phyloP scores from a whole-genome alignment of 257 asterid species.

The Scutellaria minor region DNA sequence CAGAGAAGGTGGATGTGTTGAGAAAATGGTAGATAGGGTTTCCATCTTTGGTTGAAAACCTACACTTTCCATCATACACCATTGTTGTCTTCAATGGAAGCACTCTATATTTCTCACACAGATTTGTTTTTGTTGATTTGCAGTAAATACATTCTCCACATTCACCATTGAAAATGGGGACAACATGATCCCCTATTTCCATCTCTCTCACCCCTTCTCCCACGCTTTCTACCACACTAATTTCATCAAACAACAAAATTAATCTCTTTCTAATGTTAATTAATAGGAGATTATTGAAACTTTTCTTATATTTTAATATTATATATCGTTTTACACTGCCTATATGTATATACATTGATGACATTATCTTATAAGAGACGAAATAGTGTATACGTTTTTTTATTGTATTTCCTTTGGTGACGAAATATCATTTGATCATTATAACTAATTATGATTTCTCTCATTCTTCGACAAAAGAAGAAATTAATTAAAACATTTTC shows the following conservation, averaged over 20 bases:
- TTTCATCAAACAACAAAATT: background rate
- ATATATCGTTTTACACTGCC: too few species aligned
- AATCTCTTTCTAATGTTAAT: too few species aligned
- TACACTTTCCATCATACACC: conserved; percentile 60
- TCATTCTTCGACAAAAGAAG: too few species aligned
- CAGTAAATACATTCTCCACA: conserved; percentile 69
- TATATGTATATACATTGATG: too few species aligned
- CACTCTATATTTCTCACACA: conserved; percentile 70
- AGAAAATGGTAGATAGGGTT: conserved; percentile 78
- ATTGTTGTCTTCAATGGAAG: conserved; percentile 70
- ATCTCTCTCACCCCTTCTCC: conserved; percentile 84
- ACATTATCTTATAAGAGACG: too few species aligned
- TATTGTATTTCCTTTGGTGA: too few species aligned
- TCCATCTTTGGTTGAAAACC: conserved; percentile 66
- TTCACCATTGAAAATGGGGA: conserved; percentile 90
- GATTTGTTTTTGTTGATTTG: conserved; percentile 60
- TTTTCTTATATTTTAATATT: too few species aligned
- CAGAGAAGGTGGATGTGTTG: conserved; percentile 84
- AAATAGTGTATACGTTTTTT: too few species aligned
- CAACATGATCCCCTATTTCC: conserved; percentile 68
- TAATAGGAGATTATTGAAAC: too few species aligned
- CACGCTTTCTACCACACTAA: conserved; percentile 82
- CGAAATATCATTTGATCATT: too few species aligned
- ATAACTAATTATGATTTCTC: too few species aligned
- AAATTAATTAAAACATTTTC: too few species aligned